Evolutionary conservation across 2,329 filamentous ascomycete genomes (phyloP), one percentile per base, ranked within the genome.

Genomic region (Aurifilum marmelostoma): DNA sequence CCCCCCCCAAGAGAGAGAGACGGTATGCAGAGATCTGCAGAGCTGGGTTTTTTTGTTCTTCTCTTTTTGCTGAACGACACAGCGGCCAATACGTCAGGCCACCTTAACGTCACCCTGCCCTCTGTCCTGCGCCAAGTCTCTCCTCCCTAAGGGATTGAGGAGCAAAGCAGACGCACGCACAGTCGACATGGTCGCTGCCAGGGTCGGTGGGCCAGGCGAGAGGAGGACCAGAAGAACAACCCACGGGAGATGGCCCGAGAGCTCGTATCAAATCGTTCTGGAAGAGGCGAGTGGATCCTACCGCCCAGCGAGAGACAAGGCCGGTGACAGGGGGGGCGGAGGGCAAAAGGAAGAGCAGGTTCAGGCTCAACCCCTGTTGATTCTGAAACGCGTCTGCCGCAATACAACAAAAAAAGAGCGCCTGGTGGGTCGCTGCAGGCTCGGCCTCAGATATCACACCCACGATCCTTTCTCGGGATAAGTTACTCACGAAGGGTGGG

Each of bases 201-300:
- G 54, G 24, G 43, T 9, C n/a, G 43, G 16, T 59, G 29, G 14
- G 54, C 56, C 32, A 59, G 21, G 56, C 56, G 56, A 59, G 56
- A 47, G 43, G 43, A 16, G 32, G 56, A 24, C 37, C 37, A 62
- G 11, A 21, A 27, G 27, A n/a, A 34, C 34, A 34, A n/a, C 29
- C 41, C 16, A 37, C 61, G 37, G 63, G 37, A 58, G 63, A 58
- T 58, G 52, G 32, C 32, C 37, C 47, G 60, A 63, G 60, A 58
- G 60, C 60, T 63, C 59, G 59, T 69, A 69, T 67, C 67, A 67
- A 66, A 66, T 67, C 59, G 60, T 69, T 69, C 67, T 69, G 67
- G 67, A 69, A 63, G 58, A 66, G 50, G 50, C 54, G 63, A 58
- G 65, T 61, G 65, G 65, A 61, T 32, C 65, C 54, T 32, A 47